phyloP scores from a whole-genome alignment of 108 stramenopile genomes.

The Cyclotella choctawhatcheeana region DNA sequence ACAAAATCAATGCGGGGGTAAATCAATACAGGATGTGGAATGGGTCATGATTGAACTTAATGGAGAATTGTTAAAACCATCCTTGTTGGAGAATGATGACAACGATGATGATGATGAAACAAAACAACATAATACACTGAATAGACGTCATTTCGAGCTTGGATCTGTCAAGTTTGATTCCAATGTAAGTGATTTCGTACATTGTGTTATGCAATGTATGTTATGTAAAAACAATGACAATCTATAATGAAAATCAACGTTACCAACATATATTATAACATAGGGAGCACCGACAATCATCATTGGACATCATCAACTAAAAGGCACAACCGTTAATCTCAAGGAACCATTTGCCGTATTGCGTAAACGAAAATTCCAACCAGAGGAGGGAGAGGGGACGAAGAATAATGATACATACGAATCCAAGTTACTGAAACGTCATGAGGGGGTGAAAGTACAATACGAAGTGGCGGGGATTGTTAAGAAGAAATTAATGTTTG shows the following conservation, averaged over 20 bases:
- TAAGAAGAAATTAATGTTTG: constrained; percentile 69
- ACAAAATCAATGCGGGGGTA: constrained; percentile 4
- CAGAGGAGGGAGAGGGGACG: too few relatives aligned
- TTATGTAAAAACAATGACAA: too few relatives aligned
- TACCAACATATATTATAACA: too few relatives aligned
- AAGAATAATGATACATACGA: not conserved
- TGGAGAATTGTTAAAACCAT: constrained; percentile 66
- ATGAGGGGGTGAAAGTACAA: constrained; percentile 23
- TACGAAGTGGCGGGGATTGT: constrained; percentile 72
- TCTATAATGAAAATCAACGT: too few relatives aligned
- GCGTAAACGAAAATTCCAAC: constrained; percentile 53
- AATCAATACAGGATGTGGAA: constrained; percentile 47
- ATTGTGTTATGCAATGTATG: not conserved
- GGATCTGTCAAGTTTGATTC: constrained; percentile 9
- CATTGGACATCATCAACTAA: constrained; percentile 72
- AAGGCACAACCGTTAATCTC: constrained; percentile 57
- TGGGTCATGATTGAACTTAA: constrained; percentile 82
- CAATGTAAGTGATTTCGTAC: not conserved
- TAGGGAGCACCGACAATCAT: constrained; percentile 65
- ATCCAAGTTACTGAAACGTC: constrained; percentile 15
- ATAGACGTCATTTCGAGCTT: constrained; percentile 2
- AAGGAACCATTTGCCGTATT: constrained; percentile 78
- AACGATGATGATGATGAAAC: too few relatives aligned
- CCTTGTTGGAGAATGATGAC: not conserved
- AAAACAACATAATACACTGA: too few relatives aligned